phyloP scores from a whole-genome alignment of 139 green algal species.

The Closterium sp. region DNA sequence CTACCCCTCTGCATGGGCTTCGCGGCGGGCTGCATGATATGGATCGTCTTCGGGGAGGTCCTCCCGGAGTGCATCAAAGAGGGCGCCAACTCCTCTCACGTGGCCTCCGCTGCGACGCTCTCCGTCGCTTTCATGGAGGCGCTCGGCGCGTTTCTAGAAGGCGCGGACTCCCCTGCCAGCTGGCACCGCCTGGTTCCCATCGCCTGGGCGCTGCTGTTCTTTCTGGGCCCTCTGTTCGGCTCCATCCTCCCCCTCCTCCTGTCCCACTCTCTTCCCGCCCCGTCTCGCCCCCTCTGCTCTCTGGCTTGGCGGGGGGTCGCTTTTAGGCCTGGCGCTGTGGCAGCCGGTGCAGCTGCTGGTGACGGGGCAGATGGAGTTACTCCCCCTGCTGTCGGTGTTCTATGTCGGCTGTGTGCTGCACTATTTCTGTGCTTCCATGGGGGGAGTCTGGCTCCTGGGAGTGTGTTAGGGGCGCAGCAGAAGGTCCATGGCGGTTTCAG shows the following conservation, averaged over 20 bases:
- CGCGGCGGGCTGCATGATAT: conserved; percentile 98
- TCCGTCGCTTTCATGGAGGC: conserved; percentile 83
- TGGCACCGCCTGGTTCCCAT: conserved; percentile 14
- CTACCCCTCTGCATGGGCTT: conserved; percentile 93
- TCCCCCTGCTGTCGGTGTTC: background rate
- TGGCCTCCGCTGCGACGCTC: conserved; percentile 84
- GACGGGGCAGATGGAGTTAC: background rate
- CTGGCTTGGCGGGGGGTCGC: conserved; percentile 18
- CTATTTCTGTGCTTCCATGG: background rate
- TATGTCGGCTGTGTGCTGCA: conserved; percentile 6
- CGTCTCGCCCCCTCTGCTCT: background rate
- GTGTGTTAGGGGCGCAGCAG: background rate
- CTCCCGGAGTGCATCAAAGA: conserved; percentile 85
- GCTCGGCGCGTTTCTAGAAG: conserved; percentile 73
- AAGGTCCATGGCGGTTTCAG: background rate
- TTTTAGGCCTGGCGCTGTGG: conserved; percentile 29
- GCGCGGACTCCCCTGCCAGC: conserved; percentile 60
- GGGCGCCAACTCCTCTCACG: conserved; percentile 48
- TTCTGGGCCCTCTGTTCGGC: conserved; percentile 14
- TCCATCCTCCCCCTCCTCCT: conserved; percentile 4
- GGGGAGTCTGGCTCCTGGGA: background rate
- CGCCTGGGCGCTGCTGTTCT: conserved; percentile 19
- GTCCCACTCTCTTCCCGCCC: background rate
- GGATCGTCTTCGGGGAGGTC: conserved; percentile 95
- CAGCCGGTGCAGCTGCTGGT: conserved; percentile 17